Percentiles rank a stretch among this genome's conserved stretches.
phyloP scores from a whole-genome alignment of 1,284 basidiomycete genomes.

The Ceratobasidium sp. region DNA sequence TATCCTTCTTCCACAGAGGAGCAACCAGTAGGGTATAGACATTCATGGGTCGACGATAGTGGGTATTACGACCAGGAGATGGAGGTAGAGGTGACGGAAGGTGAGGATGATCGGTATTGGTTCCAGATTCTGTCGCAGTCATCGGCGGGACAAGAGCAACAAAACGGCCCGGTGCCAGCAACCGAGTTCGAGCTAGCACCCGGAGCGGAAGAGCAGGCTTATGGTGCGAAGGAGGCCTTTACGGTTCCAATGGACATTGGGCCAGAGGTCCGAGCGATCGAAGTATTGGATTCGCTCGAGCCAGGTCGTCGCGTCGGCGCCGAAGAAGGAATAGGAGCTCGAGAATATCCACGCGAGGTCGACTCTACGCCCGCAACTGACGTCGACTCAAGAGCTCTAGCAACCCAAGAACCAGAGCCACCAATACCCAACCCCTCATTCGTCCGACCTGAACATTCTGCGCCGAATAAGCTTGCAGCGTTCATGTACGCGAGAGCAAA shows the following conservation, averaged over 20 bases:
- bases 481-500: constrained; percentile 11
- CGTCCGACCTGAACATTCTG: constrained; percentile 23
- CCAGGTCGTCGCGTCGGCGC: background rate
- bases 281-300: too few species aligned
- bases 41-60: constrained; percentile 11
- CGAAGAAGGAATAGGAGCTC: too few species aligned
- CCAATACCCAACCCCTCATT: background rate
- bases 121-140: constrained; percentile 10
- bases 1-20: background rate
- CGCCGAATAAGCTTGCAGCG: background rate
- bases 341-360: too few species aligned
- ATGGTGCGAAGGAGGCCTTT: background rate
- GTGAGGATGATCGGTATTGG: background rate
- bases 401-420: too few species aligned
- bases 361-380: too few species aligned
- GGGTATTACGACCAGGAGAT: constrained; percentile 14
- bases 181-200: too few species aligned
- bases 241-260: background rate
- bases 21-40: background rate
- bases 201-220: too few species aligned
- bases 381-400: too few species aligned
- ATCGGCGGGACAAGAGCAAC: background rate
- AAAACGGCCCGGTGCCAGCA: background rate
- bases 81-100: background rate
- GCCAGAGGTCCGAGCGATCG: background rate